phyloP scores from a whole-genome alignment of 2,329 filamentous ascomycete species.

The Lasiodiplodia theobromae region DNA sequence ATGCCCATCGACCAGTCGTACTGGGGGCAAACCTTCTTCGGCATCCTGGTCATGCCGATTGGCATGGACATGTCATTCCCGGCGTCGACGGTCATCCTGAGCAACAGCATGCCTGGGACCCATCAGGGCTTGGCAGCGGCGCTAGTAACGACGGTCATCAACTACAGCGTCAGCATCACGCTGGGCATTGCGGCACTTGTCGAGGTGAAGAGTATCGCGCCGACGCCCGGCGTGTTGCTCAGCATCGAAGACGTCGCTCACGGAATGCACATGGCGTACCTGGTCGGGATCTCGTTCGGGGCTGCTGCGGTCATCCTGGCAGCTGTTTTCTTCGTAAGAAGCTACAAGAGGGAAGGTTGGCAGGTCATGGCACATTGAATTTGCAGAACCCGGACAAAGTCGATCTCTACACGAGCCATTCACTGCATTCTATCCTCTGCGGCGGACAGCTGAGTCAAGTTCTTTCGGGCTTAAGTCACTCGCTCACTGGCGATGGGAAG shows the following conservation, averaged over 20 bases:
- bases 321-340: constrained; percentile 15
- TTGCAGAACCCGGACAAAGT: neutral
- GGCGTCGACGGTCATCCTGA: constrained; percentile 27
- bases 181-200: constrained; percentile 27
- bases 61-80: constrained; percentile 43
- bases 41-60: constrained; percentile 45
- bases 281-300: constrained; percentile 11
- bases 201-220: constrained; percentile 7
- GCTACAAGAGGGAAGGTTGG: constrained; percentile 20
- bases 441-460: neutral
- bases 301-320: constrained; percentile 16
- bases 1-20: constrained; percentile 45
- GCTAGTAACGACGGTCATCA: constrained; percentile 28
- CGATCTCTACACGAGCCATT: neutral
- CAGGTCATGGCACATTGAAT: constrained; percentile 21
- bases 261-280: constrained; percentile 6
- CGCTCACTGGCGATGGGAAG: neutral
- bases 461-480: neutral
- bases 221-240: neutral
- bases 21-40: constrained; percentile 47
- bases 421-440: constrained; percentile 5
- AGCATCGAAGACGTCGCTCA: neutral
- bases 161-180: constrained; percentile 25
- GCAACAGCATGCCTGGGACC: constrained; percentile 27
- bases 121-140: constrained; percentile 27